Evolutionary conservation across 2,329 filamentous ascomycete genomes (phyloP).

Genomic region (Cercospora berteroae): DNA sequence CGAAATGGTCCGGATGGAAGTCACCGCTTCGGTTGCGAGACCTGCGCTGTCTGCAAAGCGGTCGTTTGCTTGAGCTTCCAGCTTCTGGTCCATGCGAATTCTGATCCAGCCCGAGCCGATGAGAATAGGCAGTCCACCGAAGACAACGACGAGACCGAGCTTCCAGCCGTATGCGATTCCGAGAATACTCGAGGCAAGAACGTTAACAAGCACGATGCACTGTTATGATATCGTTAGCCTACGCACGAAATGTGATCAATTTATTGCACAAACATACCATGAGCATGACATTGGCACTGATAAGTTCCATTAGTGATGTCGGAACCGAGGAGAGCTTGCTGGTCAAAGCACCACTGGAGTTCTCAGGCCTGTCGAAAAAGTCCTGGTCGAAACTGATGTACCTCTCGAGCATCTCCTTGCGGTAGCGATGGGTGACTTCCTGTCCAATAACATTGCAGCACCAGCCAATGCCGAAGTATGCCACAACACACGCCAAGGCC

Average conservation of each 20-base stretch:
- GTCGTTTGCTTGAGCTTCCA: slow-evolving; percentile 33
- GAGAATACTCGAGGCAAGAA: slow-evolving; percentile 33
- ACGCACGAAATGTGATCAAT: not conserved
- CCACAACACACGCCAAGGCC: slow-evolving; percentile 47
- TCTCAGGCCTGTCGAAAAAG: slow-evolving; percentile 46
- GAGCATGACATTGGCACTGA: slow-evolving; percentile 47
- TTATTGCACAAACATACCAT: slow-evolving; percentile 17
- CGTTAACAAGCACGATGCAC: slow-evolving; percentile 37
- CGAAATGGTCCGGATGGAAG: slow-evolving; percentile 38
- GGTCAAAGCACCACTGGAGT: slow-evolving; percentile 50
- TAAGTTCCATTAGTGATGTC: slow-evolving; percentile 51
- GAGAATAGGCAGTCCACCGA: slow-evolving; percentile 37
- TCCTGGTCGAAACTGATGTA: slow-evolving; percentile 35
- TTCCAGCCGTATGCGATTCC: slow-evolving; percentile 41
- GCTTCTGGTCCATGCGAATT: slow-evolving; percentile 37
- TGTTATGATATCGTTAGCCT: not conserved
- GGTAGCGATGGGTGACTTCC: slow-evolving; percentile 40
- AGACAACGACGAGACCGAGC: slow-evolving; percentile 38
- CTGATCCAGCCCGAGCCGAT: slow-evolving; percentile 38
- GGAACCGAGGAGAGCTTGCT: slow-evolving; percentile 51
- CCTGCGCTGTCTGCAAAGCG: slow-evolving; percentile 38
- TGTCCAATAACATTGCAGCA: slow-evolving; percentile 48
- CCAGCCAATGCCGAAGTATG: slow-evolving; percentile 50
- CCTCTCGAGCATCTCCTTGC: slow-evolving; percentile 37
- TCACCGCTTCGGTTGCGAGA: slow-evolving; percentile 39